Percentiles rank a stretch among this genome's conserved stretches.
Conservation (phyloP, 495 filamentous ascomycete species). For the Penicillium flavigenum region DNA sequence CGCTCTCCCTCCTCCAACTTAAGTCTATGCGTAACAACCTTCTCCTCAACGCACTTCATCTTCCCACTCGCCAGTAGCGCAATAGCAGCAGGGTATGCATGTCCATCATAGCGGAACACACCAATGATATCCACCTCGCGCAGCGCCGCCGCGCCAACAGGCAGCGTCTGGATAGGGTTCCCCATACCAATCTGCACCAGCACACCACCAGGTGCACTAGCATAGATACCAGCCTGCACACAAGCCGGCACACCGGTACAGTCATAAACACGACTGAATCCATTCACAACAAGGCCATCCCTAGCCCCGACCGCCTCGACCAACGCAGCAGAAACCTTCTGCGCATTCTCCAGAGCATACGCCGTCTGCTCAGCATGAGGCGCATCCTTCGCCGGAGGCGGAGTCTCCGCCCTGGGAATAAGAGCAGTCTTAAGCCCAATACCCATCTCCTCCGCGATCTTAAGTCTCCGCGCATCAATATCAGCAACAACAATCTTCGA, state of each 20-base stretch:
- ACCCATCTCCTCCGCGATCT: slow-evolving; percentile 67
- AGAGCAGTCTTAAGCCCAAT: slow-evolving; percentile 64
- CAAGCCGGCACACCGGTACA: slow-evolving; percentile 88
- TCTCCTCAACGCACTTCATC: slow-evolving; percentile 53
- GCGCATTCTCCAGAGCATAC: slow-evolving; percentile 40
- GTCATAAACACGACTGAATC: slow-evolving; percentile 80
- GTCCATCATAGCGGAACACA: slow-evolving; percentile 85
- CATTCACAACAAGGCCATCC: slow-evolving; percentile 32
- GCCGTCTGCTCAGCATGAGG: slow-evolving; percentile 44
- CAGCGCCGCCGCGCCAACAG: slow-evolving; percentile 78
- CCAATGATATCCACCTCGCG: slow-evolving; percentile 89
- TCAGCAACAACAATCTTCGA: slow-evolving; percentile 77
- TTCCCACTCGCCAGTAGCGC: slow-evolving; percentile 62
- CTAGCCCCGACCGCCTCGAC: slow-evolving; percentile 45
- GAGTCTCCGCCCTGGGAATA: slow-evolving; percentile 51
- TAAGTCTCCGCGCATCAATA: slow-evolving; percentile 68
- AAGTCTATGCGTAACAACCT: slow-evolving; percentile 75
- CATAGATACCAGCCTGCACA: slow-evolving; percentile 83
- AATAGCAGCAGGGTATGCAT: slow-evolving; percentile 79
- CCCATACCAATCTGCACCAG: slow-evolving; percentile 93
- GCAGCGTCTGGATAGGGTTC: slow-evolving; percentile 83
- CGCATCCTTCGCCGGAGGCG: slow-evolving; percentile 37
- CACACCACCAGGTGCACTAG: slow-evolving; percentile 73
- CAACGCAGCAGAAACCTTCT: slow-evolving; percentile 44
- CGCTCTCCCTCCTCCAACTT: slow-evolving; percentile 62